A percentile compares a stretch with the other conserved stretches of the same genome.
Conservation (phyloP, 257 asterid species). For the Scutellaria baicalensis region DNA sequence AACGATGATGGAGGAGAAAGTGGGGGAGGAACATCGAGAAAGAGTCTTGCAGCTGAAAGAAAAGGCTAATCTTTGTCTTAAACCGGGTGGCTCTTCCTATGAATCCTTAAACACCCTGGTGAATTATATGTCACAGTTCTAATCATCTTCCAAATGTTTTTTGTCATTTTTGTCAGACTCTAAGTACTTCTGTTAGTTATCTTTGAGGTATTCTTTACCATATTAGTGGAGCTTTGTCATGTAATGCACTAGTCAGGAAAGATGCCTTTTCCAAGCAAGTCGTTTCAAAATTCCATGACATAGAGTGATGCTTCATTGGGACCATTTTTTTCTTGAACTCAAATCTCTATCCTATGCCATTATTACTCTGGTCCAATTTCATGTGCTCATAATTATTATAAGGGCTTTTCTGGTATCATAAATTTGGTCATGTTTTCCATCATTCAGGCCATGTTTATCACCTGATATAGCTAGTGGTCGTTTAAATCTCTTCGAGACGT, state of each 20-base stretch:
- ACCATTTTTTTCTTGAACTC: not conserved
- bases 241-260: not conserved
- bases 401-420: not conserved
- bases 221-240: not conserved
- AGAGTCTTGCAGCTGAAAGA: slow-evolving; percentile 23
- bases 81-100: slow-evolving; percentile 32
- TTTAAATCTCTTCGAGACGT: too few species aligned
- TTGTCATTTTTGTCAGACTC: not conserved
- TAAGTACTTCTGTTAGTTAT: not conserved
- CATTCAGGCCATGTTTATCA: too few species aligned
- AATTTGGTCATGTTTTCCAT: not conserved
- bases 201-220: not conserved
- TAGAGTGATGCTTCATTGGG: not conserved
- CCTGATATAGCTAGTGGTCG: too few species aligned
- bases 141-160: not conserved
- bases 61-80: slow-evolving; percentile 17
- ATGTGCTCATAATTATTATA: not conserved
- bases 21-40: slow-evolving; percentile 32
- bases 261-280: not conserved
- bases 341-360: not conserved
- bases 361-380: not conserved
- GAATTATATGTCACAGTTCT: slow-evolving; percentile 23
- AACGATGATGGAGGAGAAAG: slow-evolving; percentile 22
- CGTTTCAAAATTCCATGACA: not conserved
- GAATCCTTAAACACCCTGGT: slow-evolving; percentile 21